Conservation (phyloP, 140 eudicot genomes). For the Oenanthe javanica region DNA sequence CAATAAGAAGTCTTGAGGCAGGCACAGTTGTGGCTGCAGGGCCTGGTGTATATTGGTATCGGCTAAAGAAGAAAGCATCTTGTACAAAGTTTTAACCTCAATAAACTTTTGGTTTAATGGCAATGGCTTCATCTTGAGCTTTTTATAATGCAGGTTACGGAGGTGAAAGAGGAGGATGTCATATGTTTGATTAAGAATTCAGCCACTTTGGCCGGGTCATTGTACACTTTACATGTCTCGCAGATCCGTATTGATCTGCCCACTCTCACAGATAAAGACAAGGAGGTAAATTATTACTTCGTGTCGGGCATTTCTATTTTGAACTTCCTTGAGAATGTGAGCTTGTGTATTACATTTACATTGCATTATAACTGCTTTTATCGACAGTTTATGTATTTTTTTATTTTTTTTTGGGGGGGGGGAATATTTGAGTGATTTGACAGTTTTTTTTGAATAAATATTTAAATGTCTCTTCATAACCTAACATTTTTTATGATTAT, state of each 20-base stretch:
- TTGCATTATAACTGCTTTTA: background rate
- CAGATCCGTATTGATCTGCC: slow-evolving; percentile 88
- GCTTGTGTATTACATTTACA: background rate
- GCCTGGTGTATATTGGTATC: background rate
- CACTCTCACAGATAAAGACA: slow-evolving; percentile 80
- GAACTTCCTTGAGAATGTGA: background rate
- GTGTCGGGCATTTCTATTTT: background rate
- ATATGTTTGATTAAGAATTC: slow-evolving; percentile 79
- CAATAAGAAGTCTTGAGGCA: background rate
- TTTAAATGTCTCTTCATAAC: background rate
- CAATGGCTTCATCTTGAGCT: background rate
- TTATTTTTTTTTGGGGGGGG: background rate
- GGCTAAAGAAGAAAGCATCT: background rate
- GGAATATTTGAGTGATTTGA: no score
- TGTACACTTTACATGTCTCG: slow-evolving; percentile 89
- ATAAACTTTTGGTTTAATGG: background rate
- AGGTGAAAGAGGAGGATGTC: slow-evolving; percentile 62
- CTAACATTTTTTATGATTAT: background rate
- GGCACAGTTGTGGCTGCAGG: background rate
- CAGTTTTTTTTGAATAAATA: background rate
- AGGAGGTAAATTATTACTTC: slow-evolving; percentile 41
- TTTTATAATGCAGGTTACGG: slow-evolving; percentile 47
- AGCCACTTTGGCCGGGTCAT: slow-evolving; percentile 79
- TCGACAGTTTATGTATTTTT: background rate
- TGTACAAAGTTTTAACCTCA: background rate